Conservation (phyloP, 345 rosid species). For the Cardiospermum halicacabum region DNA sequence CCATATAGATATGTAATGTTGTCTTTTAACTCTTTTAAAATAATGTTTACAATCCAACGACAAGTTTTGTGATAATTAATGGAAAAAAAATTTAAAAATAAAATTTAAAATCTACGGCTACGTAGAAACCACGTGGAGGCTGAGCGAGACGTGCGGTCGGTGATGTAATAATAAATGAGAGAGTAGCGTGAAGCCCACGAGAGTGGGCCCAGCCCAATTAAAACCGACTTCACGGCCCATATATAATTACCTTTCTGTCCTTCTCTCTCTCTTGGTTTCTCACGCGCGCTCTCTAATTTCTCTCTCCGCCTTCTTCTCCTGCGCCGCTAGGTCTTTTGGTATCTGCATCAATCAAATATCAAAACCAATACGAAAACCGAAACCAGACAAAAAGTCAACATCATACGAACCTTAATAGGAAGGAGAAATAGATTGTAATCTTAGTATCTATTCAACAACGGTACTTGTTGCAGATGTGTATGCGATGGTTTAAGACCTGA, state of each 20-base stretch:
- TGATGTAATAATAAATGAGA: neutral
- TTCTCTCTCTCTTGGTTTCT: neutral
- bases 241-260: neutral
- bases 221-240: neutral
- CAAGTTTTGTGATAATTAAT: neutral
- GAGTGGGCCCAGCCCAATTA: neutral
- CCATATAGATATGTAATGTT: too few relatives aligned
- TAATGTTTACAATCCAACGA: too few relatives aligned
- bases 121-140: neutral
- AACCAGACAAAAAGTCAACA: neutral
- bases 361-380: neutral
- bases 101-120: neutral
- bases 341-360: neutral
- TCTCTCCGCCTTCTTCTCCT: neutral
- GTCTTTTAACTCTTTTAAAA: too few relatives aligned
- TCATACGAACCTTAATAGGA: neutral
- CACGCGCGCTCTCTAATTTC: neutral
- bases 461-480: neutral
- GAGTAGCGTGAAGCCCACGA: neutral
- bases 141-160: neutral
- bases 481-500: neutral
- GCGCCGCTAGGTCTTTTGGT: conserved; percentile 9
- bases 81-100: neutral
- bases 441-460: neutral
- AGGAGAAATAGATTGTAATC: neutral